These are phyloP conservation scores for Penicillium flavigenum DNA, from an alignment of 495 filamentous ascomycete species.

Conservation along the genomic window DNA sequence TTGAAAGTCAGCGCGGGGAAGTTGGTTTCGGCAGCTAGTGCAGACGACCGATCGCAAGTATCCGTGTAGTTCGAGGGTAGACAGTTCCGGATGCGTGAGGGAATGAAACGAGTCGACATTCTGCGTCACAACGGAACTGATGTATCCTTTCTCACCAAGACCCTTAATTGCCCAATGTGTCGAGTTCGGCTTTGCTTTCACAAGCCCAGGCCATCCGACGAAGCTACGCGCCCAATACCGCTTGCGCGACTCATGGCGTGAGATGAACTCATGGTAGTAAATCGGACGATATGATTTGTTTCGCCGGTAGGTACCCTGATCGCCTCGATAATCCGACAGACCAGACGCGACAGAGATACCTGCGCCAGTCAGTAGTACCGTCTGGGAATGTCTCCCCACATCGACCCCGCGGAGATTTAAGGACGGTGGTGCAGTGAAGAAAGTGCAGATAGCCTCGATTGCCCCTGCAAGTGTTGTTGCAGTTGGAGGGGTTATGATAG, in stretches of 20 bases:
- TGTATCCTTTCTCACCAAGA: constrained; percentile 66
- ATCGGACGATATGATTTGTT: constrained; percentile 89
- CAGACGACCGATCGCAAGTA: constrained; percentile 80
- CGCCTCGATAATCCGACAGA: constrained; percentile 87
- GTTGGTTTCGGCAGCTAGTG: constrained; percentile 67
- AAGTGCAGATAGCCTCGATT: constrained; percentile 68
- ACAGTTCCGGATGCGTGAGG: constrained; percentile 67
- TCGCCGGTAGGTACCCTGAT: constrained; percentile 85
- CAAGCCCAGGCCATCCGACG: constrained; percentile 81
- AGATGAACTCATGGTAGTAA: constrained; percentile 85
- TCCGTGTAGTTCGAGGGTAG: constrained; percentile 85
- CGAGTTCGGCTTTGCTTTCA: constrained; percentile 74
- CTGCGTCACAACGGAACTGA: constrained; percentile 83
- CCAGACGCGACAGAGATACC: constrained; percentile 93
- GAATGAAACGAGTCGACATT: constrained; percentile 96
- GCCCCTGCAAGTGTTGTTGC: constrained; percentile 71
- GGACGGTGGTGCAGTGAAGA: constrained; percentile 62
- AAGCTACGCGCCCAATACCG: constrained; percentile 96
- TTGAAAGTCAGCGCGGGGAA: constrained; percentile 74
- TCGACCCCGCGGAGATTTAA: constrained; percentile 47
- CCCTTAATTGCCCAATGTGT: constrained; percentile 74
- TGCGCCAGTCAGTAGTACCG: constrained; percentile 85
- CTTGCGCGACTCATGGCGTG: constrained; percentile 82
- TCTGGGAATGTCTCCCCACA: constrained; percentile 48
- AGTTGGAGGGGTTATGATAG: constrained; percentile 67